These are phyloP conservation scores for Fusarium sp. DNA, from an alignment of 2,329 filamentous ascomycete genomes.

Conservation along the genomic window DNA sequence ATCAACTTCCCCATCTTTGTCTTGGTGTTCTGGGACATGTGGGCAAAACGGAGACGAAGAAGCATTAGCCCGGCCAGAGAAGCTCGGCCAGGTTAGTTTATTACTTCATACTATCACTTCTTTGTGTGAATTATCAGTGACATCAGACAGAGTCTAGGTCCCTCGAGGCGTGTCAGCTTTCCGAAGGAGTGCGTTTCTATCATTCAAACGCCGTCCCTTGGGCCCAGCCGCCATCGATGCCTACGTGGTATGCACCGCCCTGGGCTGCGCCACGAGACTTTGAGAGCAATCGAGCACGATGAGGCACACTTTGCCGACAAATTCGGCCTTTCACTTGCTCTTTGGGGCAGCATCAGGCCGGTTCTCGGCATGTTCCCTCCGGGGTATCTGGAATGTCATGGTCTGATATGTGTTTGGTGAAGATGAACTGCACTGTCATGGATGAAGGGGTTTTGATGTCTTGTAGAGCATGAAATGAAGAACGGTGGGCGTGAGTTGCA, in stretches of 20 bases:
- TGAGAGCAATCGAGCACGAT: no score
- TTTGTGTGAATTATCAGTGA: neutral
- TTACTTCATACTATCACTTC: neutral
- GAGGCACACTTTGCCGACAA: no score
- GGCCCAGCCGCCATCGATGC: neutral
- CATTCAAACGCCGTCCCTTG: neutral
- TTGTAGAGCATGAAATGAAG: no score
- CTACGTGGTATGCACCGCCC: neutral
- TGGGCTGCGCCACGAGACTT: neutral
- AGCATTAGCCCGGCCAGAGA: neutral
- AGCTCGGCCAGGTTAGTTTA: neutral
- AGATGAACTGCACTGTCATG: no score
- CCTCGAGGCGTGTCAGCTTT: neutral
- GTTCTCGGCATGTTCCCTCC: no score
- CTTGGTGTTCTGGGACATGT: conserved; percentile 11
- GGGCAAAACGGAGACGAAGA: neutral
- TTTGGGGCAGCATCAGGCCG: no score
- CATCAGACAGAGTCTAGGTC: neutral
- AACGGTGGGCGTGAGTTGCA: no score
- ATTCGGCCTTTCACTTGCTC: no score
- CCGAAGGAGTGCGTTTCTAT: neutral
- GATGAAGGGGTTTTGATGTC: no score
- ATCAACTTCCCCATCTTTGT: conserved; percentile 10
- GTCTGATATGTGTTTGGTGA: no score
- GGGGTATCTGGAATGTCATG: no score